Percentiles rank a stretch among this genome's conserved stretches.
Evolutionary conservation across 352 stramenopile species (phyloP).

Genomic region (Globisporangium recalcitrans): DNA sequence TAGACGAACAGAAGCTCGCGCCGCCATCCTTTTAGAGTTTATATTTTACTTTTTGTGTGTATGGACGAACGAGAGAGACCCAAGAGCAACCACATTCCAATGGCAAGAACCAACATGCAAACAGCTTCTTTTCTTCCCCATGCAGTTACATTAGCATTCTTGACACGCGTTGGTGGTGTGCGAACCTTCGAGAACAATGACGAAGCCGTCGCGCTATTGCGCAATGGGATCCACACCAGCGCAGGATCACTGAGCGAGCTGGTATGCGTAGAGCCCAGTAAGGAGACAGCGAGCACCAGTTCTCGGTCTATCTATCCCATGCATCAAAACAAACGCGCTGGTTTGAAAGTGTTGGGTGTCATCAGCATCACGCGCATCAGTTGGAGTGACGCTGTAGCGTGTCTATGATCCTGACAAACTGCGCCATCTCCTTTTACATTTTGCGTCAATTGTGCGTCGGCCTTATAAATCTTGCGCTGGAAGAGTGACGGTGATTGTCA

Average conservation of each 20-base stretch:
- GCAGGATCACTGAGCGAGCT: background rate
- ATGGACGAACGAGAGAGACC: background rate
- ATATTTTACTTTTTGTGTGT: conserved; percentile 16
- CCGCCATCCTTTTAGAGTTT: conserved; percentile 72
- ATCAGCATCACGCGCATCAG: background rate
- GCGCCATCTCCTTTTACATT: background rate
- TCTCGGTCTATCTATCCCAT: background rate
- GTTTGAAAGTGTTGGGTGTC: background rate
- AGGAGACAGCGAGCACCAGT: background rate
- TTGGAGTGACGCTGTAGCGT: background rate
- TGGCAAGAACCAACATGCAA: conserved; percentile 9
- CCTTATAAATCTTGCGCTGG: background rate
- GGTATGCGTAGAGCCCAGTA: background rate
- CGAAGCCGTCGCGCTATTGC: background rate
- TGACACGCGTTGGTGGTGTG: background rate
- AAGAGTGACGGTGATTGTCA: background rate
- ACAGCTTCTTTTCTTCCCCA: background rate
- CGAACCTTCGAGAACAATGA: conserved; percentile 2
- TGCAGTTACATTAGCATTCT: background rate
- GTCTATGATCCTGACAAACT: background rate
- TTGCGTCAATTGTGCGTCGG: background rate
- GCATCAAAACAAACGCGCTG: background rate
- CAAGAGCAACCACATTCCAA: conserved; percentile 8
- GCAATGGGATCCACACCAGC: background rate
- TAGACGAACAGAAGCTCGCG: conserved; percentile 83